Conservation (phyloP, 2,329 filamentous ascomycete species). For the Tolypocladium sp. region DNA sequence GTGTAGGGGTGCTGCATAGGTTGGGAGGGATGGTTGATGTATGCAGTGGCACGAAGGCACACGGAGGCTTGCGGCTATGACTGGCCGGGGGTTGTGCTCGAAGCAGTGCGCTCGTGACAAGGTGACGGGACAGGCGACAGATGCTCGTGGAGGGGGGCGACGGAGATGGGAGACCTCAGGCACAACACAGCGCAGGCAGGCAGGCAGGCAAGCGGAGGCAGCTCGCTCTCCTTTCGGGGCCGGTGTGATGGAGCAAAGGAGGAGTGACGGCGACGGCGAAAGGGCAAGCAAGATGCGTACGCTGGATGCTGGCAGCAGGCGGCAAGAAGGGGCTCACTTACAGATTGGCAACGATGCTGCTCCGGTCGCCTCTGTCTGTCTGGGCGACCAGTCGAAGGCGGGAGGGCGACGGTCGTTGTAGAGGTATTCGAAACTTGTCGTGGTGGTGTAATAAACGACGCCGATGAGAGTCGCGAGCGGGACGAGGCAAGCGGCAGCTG, state of each 20-base stretch:
- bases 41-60: not conserved
- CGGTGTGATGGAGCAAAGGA: not conserved
- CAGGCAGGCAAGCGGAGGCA: not conserved
- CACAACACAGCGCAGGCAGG: not conserved
- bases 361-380: not conserved
- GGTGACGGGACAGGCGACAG: not conserved
- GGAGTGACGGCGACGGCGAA: not conserved
- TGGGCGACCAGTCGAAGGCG: not conserved
- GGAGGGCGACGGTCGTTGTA: not conserved
- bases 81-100: not conserved
- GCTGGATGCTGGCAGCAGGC: not conserved
- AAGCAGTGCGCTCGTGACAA: constrained; percentile 1
- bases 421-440: not conserved
- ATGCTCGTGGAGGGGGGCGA: not conserved
- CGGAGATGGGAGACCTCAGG: not conserved
- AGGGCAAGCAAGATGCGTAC: not conserved
- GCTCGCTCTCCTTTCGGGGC: not conserved
- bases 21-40: constrained; percentile 1
- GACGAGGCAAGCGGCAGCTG: not conserved
- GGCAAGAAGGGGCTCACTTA: constrained; percentile 1
- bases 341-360: not conserved
- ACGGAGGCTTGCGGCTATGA: not conserved
- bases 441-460: not conserved
- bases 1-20: not conserved
- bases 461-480: not conserved